phyloP scores from a whole-genome alignment of 768 basidiomycete species.

The Boletus reticuloceps region DNA sequence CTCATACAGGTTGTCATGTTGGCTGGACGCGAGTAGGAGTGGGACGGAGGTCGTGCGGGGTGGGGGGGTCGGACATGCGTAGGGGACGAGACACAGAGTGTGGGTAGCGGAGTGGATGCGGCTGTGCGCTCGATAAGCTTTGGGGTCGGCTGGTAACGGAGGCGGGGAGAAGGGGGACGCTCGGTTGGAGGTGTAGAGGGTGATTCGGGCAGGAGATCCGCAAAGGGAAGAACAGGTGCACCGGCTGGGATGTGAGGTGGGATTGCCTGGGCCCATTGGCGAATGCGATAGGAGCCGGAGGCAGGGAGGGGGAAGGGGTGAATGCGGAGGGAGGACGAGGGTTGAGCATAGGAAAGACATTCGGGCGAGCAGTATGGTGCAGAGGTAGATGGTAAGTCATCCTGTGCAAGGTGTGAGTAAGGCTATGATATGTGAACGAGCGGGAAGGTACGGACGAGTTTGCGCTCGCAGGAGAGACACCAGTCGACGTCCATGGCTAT shows the following conservation, averaged over 20 bases:
- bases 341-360: conserved; percentile 36
- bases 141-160: conserved; percentile 27
- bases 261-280: conserved; percentile 31
- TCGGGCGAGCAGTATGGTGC: conserved; percentile 57
- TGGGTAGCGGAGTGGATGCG: conserved; percentile 36
- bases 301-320: background rate
- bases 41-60: conserved; percentile 34
- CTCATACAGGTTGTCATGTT: conserved; percentile 34
- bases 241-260: conserved; percentile 32
- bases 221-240: conserved; percentile 28
- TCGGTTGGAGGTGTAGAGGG: conserved; percentile 4
- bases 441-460: conserved; percentile 42
- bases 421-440: background rate
- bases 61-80: conserved; percentile 24
- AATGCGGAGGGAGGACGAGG: conserved; percentile 26
- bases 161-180: conserved; percentile 20
- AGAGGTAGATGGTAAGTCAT: conserved; percentile 26
- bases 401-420: conserved; percentile 11
- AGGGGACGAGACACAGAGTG: conserved; percentile 50
- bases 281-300: conserved; percentile 18
- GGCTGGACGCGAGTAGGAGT: conserved; percentile 30
- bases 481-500: conserved; percentile 62
- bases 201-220: conserved; percentile 9
- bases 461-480: conserved; percentile 65
- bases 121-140: conserved; percentile 36